Evolutionary conservation across 2,329 filamentous ascomycete species (phyloP), one percentile per base, ranked within the genome.

Genomic region (Apiospora arundinis): DNA sequence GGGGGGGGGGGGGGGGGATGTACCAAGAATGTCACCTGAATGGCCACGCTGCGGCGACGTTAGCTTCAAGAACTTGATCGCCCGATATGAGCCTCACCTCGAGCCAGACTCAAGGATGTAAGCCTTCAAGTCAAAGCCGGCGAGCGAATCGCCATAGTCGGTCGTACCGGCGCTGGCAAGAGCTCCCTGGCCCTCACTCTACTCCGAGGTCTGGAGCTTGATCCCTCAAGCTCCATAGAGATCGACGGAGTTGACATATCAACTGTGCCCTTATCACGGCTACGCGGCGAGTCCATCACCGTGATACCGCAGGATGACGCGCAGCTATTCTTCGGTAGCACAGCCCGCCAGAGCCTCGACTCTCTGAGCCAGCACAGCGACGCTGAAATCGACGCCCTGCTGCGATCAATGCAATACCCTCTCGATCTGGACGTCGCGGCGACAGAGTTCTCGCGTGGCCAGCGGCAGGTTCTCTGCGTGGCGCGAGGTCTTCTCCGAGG

Each of bases 81-180:
- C 56, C 8, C 56, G 56, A 2, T 63, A 63, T 9, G 56, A 40
- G 9, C 16, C 56, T 3, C 32, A 40, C 16, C 56, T 63, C 18
- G 56, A 40, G 25, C 69, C 56, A 28, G 85, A 0, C 77, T 88
- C 6, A 83, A 82, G 70, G 81, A 81, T 4, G 74, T 88, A 8
- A 83, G 78, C 3, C 85, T 88, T 75, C 77, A 76, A 12, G 81
- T 87, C 18, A 77, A 82, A 28, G 79, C 80, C 16, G 83, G 84
- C 68, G 81, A 86, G 72, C 80, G 85, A 23, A 80, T 88, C 48
- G 85, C 84, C 16, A 81, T 87, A 18, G 85, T 87, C n/a, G 87
- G 87, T 8, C 81, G 87, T 28, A 88, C 86, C 3, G 74, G 73
- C 2, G 85, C 85, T 0, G 86, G 86, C n/a, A 88, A 88, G 75